A percentile compares a stretch with the other conserved stretches of the same genome.
Conservation (phyloP, 495 filamentous ascomycete genomes). For the Jackrogersella multiformis region DNA sequence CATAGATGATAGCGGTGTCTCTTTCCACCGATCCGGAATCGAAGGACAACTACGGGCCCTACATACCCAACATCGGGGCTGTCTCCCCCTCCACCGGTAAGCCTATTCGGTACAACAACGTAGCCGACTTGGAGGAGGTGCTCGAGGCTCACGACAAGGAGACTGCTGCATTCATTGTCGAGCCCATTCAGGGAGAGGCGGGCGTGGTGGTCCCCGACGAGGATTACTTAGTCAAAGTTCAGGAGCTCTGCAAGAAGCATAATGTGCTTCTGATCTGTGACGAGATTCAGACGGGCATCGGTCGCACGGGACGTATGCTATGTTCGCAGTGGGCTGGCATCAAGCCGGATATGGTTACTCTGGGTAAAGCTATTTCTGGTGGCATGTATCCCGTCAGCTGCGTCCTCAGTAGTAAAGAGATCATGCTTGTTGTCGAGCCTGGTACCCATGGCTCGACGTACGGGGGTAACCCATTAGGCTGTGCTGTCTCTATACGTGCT, state of each 20-base stretch:
- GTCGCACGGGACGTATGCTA: slow-evolving; percentile 89
- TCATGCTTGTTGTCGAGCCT: slow-evolving; percentile 98
- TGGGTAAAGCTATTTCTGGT: slow-evolving; percentile 97
- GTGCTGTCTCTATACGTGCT: slow-evolving; percentile 95
- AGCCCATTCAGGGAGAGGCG: slow-evolving; percentile 98
- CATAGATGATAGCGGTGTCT: slow-evolving; percentile 92
- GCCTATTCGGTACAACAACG: slow-evolving; percentile 84
- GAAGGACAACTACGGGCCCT: slow-evolving; percentile 95
- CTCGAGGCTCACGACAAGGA: slow-evolving; percentile 83
- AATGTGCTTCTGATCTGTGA: slow-evolving; percentile 96
- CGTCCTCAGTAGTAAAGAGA: slow-evolving; percentile 85
- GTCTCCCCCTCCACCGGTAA: slow-evolving; percentile 78
- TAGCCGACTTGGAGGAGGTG: slow-evolving; percentile 79
- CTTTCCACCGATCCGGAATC: slow-evolving; percentile 95
- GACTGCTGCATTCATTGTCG: slow-evolving; percentile 92
- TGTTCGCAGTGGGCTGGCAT: slow-evolving; percentile 95
- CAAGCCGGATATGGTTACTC: slow-evolving; percentile 91
- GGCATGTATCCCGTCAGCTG: slow-evolving; percentile 99
- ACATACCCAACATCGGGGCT: slow-evolving; percentile 87
- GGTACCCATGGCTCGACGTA: slow-evolving; percentile 98
- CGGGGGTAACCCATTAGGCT: slow-evolving; percentile 96
- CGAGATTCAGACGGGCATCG: slow-evolving; percentile 98
- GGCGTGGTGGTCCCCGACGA: slow-evolving; percentile 96
- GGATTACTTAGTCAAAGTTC: slow-evolving; percentile 83
- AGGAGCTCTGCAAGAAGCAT: slow-evolving; percentile 88